Evolutionary conservation across 1,284 basidiomycete genomes (phyloP).

Genomic region (Marasmius fiardii): DNA sequence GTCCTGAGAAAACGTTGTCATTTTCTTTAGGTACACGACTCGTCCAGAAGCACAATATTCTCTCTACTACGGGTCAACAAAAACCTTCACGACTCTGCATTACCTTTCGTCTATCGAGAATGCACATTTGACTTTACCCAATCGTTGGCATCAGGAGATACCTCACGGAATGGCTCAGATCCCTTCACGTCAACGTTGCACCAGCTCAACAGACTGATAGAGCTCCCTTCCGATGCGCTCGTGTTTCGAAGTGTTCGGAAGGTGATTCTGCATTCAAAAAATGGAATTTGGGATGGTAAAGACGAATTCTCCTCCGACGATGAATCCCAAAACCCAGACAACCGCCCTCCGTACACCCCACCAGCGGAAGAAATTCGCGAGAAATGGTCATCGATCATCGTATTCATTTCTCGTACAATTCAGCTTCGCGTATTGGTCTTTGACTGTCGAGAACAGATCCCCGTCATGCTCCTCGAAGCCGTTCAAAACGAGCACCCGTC

Average conservation of each 20-base stretch:
- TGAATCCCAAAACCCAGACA: not conserved
- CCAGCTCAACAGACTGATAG: not conserved
- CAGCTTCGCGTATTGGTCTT: not conserved
- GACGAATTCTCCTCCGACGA: not conserved
- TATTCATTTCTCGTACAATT: not conserved
- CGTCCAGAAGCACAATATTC: not conserved
- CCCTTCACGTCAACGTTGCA: not conserved
- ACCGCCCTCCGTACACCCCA: not conserved
- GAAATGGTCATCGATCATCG: not conserved
- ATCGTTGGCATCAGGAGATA: not conserved
- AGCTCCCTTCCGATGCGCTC: not conserved
- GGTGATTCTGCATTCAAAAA: not conserved
- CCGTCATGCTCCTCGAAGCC: not conserved
- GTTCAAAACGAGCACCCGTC: not conserved
- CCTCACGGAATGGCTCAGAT: not conserved
- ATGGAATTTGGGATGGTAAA: not conserved
- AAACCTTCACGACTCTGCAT: not conserved
- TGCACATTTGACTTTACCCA: not conserved
- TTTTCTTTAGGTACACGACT: not conserved
- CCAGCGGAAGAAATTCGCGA: not conserved
- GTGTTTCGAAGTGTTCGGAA: not conserved
- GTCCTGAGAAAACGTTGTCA: too few species aligned
- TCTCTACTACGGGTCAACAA: not conserved
- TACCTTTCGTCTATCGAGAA: not conserved
- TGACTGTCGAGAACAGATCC: not conserved